phyloP scores from a whole-genome alignment of 1,284 basidiomycete genomes.

The Austroboletus olivaceoglutinosus region DNA sequence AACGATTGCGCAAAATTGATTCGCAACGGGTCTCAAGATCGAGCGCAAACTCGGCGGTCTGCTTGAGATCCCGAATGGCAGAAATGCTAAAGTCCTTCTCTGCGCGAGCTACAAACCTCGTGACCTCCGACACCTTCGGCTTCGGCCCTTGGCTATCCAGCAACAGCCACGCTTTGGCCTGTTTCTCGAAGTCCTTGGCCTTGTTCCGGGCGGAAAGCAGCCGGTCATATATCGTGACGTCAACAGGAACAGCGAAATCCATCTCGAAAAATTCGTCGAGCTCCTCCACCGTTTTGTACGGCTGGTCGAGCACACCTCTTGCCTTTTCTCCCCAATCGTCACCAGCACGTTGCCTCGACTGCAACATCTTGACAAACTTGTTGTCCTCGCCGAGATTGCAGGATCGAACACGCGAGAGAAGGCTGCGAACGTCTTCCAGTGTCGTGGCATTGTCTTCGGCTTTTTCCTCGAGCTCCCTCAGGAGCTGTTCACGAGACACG shows the following conservation, averaged over 20 bases:
- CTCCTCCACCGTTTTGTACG: constrained; percentile 68
- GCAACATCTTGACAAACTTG: constrained; percentile 55
- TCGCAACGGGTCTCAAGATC: constrained; percentile 74
- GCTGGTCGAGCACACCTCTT: constrained; percentile 57
- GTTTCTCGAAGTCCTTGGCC: constrained; percentile 73
- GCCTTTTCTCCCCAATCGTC: constrained; percentile 71
- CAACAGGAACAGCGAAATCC: constrained; percentile 60
- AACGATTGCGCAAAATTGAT: constrained; percentile 63
- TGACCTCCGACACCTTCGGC: constrained; percentile 64
- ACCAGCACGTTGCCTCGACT: constrained; percentile 57
- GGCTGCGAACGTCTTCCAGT: constrained; percentile 67
- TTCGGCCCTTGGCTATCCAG: constrained; percentile 51
- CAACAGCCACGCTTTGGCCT: constrained; percentile 65
- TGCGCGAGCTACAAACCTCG: constrained; percentile 62
- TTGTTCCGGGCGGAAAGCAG: constrained; percentile 58
- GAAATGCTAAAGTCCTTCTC: constrained; percentile 72
- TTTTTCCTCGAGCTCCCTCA: constrained; percentile 67
- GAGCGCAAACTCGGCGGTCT: constrained; percentile 65
- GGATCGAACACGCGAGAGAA: constrained; percentile 62
- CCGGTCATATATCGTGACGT: constrained; percentile 57
- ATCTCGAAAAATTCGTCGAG: constrained; percentile 64
- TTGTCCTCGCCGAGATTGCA: constrained; percentile 66
- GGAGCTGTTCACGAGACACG: constrained; percentile 67
- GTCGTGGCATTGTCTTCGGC: constrained; percentile 54
- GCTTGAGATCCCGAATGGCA: constrained; percentile 62